Evolutionary conservation across 2,329 filamentous ascomycete genomes (phyloP).

Genomic region (Aspergillus fructus): DNA sequence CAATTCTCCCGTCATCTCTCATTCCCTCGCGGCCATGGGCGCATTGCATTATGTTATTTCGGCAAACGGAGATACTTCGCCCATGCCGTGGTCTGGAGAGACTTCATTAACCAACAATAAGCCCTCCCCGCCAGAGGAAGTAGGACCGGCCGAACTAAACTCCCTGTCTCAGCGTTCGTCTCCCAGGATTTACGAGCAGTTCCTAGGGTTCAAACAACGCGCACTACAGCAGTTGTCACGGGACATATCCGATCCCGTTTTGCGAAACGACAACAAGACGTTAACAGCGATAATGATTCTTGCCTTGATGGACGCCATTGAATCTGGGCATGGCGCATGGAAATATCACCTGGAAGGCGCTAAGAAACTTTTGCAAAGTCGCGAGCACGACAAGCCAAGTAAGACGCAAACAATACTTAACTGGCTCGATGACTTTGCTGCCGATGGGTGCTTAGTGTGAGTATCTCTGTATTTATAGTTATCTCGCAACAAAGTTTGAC

Average conservation of each 20-base stretch:
- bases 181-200: constrained; percentile 40
- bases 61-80: constrained; percentile 33
- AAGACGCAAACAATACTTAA: constrained; percentile 27
- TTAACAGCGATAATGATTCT: constrained; percentile 50
- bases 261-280: constrained; percentile 42
- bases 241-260: constrained; percentile 29
- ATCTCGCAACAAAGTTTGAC: not conserved
- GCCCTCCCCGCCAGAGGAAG: constrained; percentile 24
- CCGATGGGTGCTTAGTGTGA: constrained; percentile 40
- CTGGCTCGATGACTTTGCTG: constrained; percentile 37
- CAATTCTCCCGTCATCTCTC: constrained; percentile 45
- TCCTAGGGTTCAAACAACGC: constrained; percentile 49
- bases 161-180: constrained; percentile 31
- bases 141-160: constrained; percentile 29
- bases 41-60: constrained; percentile 50
- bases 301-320: constrained; percentile 51
- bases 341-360: constrained; percentile 53
- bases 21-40: constrained; percentile 49
- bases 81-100: constrained; percentile 33
- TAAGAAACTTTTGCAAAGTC: constrained; percentile 45
- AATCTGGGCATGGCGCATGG: constrained; percentile 53
- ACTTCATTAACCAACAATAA: constrained; percentile 16
- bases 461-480: constrained; percentile 1
- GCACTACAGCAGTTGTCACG: constrained; percentile 44
- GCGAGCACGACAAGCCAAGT: constrained; percentile 22